phyloP scores from a whole-genome alignment of 2,329 filamentous ascomycete species.

The Didymella keratinophila region DNA sequence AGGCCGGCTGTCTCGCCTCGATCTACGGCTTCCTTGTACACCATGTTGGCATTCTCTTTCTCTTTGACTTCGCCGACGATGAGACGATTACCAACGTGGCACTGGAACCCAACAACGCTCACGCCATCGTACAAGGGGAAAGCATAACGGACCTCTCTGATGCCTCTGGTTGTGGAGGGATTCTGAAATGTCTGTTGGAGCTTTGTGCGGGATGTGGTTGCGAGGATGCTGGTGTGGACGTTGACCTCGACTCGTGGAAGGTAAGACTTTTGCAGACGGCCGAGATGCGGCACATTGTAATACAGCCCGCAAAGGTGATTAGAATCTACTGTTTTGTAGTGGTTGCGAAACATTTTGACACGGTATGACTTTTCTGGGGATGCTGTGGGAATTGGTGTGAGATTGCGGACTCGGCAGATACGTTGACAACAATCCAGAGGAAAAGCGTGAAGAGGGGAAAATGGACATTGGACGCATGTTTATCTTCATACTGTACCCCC shows the following conservation, averaged over 20 bases:
- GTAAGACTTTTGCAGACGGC: conserved; percentile 39
- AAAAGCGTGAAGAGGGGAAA: conserved; percentile 6
- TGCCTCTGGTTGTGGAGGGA: conserved; percentile 53
- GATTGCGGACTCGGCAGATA: no score
- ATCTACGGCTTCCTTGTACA: conserved; percentile 66
- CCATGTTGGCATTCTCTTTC: conserved; percentile 66
- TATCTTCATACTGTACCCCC: conserved; percentile 3
- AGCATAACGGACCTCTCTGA: conserved; percentile 67
- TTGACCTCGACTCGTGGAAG: conserved; percentile 67
- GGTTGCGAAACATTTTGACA: neutral
- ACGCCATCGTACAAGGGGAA: conserved; percentile 79
- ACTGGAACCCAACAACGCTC: conserved; percentile 72
- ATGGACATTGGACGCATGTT: neutral
- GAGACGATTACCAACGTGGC: conserved; percentile 66
- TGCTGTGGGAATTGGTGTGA: neutral
- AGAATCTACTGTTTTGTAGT: neutral
- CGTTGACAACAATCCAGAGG: conserved; percentile 1
- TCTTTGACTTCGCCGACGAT: conserved; percentile 73
- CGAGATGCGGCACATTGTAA: conserved; percentile 28
- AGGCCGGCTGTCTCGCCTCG: conserved; percentile 70
- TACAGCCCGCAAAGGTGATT: conserved; percentile 42
- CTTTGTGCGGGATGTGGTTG: conserved; percentile 61
- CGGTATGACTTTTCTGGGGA: neutral
- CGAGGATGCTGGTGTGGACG: conserved; percentile 68
- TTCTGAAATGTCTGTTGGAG: conserved; percentile 70